Evolutionary conservation across 257 asterid species (phyloP).

Genomic region (Prunella vulgaris): DNA sequence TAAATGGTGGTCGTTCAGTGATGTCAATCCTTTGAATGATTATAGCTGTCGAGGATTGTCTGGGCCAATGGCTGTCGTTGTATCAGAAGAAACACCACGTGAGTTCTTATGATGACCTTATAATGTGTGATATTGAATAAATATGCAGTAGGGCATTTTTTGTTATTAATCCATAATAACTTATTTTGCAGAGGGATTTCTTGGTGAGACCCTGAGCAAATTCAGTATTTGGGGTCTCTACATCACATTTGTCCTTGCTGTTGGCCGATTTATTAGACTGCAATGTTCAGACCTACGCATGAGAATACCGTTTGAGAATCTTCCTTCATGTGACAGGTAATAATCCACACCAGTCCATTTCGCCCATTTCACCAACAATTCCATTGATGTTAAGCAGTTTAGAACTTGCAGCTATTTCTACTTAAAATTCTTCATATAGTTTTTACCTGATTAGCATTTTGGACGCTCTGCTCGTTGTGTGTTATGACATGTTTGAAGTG

Average conservation of each 20-base stretch:
- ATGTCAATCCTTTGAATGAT: constrained; percentile 43
- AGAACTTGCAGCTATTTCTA: neutral
- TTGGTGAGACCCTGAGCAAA: constrained; percentile 98
- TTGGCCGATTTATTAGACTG: constrained; percentile 93
- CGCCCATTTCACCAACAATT: neutral
- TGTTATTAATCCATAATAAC: constrained; percentile 10
- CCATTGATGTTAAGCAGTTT: neutral
- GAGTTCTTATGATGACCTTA: constrained; percentile 28
- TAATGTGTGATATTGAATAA: neutral
- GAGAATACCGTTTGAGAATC: constrained; percentile 99
- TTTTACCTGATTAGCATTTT: neutral
- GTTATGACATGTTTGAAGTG: neutral
- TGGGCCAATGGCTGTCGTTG: constrained; percentile 94
- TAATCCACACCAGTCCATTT: neutral
- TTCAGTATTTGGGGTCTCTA: constrained; percentile 99
- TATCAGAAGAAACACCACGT: constrained; percentile 99
- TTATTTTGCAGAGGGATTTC: constrained; percentile 74
- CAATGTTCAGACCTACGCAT: constrained; percentile 95
- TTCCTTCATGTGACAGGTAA: constrained; percentile 99
- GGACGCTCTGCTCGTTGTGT: neutral
- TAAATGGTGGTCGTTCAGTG: constrained; percentile 96
- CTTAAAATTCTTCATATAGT: neutral
- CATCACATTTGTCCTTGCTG: constrained; percentile 98
- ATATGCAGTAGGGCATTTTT: neutral
- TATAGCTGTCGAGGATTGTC: constrained; percentile 62